Percentiles rank a stretch among this genome's conserved stretches.
Evolutionary conservation across 306 rosid genomes (phyloP).

Genomic region (Cucumis sativus): Cucumber_9930_V3 NC_026660.2:10608001-10608500

Average conservation of each 20-base stretch:
- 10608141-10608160: constrained; percentile 25
- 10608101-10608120: constrained; percentile 23
- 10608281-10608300: background rate
- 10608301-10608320: background rate
- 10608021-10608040: constrained; percentile 4
- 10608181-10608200: background rate
- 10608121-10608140: constrained; percentile 24
- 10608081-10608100: background rate
- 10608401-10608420: background rate
- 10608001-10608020: constrained; percentile 26
- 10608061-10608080: constrained; percentile 22
- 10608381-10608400: too few species aligned
- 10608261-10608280: background rate
- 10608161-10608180: constrained; percentile 27
- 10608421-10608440: background rate
- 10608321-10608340: background rate
- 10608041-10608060: constrained; percentile 16
- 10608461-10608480: constrained; percentile 15
- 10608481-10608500: constrained; percentile 48
- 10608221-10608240: background rate
- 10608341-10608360: background rate
- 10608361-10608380: background rate
- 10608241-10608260: background rate
- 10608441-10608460: background rate
- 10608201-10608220: background rate